Base-by-base conservation (phyloP, 768 basidiomycete species). In the Suillus ampliporus region DNA sequence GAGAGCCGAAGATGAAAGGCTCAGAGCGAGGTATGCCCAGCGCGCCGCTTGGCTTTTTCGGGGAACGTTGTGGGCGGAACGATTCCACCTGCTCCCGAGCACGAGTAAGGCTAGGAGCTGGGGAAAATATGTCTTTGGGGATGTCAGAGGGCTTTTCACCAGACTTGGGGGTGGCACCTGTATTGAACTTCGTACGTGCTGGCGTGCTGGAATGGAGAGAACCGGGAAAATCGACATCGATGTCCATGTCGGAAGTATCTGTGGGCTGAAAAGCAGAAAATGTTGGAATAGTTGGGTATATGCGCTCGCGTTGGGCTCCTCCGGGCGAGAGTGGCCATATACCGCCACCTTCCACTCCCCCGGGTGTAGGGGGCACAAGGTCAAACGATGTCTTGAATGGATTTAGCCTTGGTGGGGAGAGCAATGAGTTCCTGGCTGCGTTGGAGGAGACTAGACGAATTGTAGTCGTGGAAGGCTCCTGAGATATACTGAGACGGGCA, bases 1-100 rank as follows among this genome's bases (percentile, higher is more conserved):
- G 89, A 0, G 92, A 93, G 28, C 92, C 92, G 68, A 94, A 94
- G 23, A 92, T 71, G 77, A 94, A 94, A 0, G 88, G 86, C 26
- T 83, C 73, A 2, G 72, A 71, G 47, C 63, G 61, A 35, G 71
- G 54, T 53, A 74, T 48, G 13, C 21, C 62, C 19, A 68, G 68
- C 38, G 26, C 37, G 17, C 53, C 17, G 1, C 53, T 38, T 19
- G 23, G 15, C 53, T 56, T 56, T 26, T 26, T 23, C 5, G 53
- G 53, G 23, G 53, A 56, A 10, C 37, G 53, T 43, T 64, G 74
- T 11, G 76, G 69, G 41, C 69, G 67, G 28, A 60, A 40, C 5
- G 71, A 67, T 8, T 59, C 57, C 17, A 63, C 59, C 52, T 48
- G 66, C 21, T 62, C 65, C 14, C 58, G 41, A 46, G 51, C 23